phyloP scores from a whole-genome alignment of 2,329 filamentous ascomycete genomes.

The Diplodia sapinea region DNA sequence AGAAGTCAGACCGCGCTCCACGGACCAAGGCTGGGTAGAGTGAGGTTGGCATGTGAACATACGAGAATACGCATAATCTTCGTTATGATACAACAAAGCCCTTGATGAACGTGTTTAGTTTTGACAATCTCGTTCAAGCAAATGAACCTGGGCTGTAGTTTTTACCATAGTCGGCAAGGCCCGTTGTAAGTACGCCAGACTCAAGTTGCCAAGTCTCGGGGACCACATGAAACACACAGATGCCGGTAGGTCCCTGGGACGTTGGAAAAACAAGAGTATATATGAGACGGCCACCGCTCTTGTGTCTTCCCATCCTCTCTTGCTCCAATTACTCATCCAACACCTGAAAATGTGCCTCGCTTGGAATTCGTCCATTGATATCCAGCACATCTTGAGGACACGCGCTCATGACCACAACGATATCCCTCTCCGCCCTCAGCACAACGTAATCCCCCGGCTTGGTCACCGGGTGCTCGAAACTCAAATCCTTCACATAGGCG shows the following conservation, averaged over 20 bases:
- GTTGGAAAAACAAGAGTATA: not conserved
- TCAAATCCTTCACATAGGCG: conserved; percentile 2
- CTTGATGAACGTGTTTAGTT: not conserved
- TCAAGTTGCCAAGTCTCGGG: not conserved
- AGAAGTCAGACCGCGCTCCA: not conserved
- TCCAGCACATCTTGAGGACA: conserved; percentile 45
- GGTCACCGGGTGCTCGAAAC: conserved; percentile 26
- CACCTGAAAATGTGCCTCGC: conserved; percentile 24
- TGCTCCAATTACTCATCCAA: not conserved
- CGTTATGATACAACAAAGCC: not conserved
- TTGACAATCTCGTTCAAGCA: not conserved
- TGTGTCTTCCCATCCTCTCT: not conserved
- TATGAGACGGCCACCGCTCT: not conserved
- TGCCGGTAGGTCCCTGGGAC: not conserved
- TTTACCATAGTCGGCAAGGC: not conserved
- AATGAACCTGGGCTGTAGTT: not conserved
- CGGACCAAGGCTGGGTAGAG: not conserved
- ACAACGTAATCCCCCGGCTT: conserved; percentile 41
- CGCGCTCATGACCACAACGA: conserved; percentile 47
- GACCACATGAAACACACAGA: not conserved
- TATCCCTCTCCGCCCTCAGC: conserved; percentile 45
- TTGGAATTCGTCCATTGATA: conserved; percentile 12
- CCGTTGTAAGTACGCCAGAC: not conserved
- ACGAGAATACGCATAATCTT: not conserved
- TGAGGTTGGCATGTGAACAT: not conserved